Evolutionary conservation across 768 basidiomycete species (phyloP).

Genomic region (Brasilioporus rufonigricans): DNA sequence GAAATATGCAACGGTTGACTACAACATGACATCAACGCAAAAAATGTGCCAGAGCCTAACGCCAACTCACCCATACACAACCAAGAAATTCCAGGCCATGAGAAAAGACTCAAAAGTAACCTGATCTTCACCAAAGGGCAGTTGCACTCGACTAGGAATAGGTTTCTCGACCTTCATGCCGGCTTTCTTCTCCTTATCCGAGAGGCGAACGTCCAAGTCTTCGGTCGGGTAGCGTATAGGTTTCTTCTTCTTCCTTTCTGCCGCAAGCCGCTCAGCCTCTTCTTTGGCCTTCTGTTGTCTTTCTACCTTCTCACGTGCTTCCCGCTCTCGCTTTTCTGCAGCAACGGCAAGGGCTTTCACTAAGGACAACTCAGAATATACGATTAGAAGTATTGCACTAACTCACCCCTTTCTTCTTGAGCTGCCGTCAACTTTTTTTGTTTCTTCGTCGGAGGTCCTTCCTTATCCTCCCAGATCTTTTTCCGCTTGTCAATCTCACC

Average conservation of each 20-base stretch:
- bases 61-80: slow-evolving; percentile 80
- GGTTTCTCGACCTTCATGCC: slow-evolving; percentile 71
- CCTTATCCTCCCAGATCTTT: slow-evolving; percentile 87
- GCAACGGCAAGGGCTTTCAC: slow-evolving; percentile 32
- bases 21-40: slow-evolving; percentile 8
- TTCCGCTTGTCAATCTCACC: slow-evolving; percentile 92
- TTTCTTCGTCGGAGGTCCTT: slow-evolving; percentile 77
- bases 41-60: background rate
- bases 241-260: slow-evolving; percentile 86
- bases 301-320: slow-evolving; percentile 68
- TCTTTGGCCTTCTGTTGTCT: slow-evolving; percentile 63
- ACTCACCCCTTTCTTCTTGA: slow-evolving; percentile 71
- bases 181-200: slow-evolving; percentile 80
- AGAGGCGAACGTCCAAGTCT: slow-evolving; percentile 78
- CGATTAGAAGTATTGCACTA: background rate
- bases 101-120: slow-evolving; percentile 80
- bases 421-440: slow-evolving; percentile 74
- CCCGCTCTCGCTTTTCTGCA: slow-evolving; percentile 66
- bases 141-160: slow-evolving; percentile 51
- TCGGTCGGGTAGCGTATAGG: slow-evolving; percentile 91
- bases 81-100: slow-evolving; percentile 92
- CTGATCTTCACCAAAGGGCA: slow-evolving; percentile 68
- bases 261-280: slow-evolving; percentile 67
- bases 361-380: slow-evolving; percentile 14
- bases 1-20: slow-evolving; percentile 89